phyloP scores from a whole-genome alignment of 495 filamentous ascomycete species.

The Aspergillus avenaceus region DNA sequence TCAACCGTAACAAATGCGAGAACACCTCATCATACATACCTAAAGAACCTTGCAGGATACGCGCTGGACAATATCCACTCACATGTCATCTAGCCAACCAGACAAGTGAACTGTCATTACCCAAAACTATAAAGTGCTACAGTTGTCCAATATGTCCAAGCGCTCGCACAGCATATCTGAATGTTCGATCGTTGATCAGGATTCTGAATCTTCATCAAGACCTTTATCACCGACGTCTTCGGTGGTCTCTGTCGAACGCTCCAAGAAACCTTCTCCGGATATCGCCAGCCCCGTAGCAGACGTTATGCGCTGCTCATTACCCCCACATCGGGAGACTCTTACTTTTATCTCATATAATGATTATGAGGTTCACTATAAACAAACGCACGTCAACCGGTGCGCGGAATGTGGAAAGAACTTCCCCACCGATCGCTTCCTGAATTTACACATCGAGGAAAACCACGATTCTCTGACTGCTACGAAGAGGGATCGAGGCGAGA shows the following conservation, averaged over 20 bases:
- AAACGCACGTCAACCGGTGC: slow-evolving; percentile 81
- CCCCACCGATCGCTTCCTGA: slow-evolving; percentile 65
- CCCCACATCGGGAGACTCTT: slow-evolving; percentile 66
- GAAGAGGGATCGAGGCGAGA: slow-evolving; percentile 74
- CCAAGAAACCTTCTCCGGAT: slow-evolving; percentile 25
- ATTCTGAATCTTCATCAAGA: slow-evolving; percentile 17
- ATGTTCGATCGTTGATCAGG: slow-evolving; percentile 19
- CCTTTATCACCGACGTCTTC: slow-evolving; percentile 22
- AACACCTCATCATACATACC: not conserved
- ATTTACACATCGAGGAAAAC: slow-evolving; percentile 85
- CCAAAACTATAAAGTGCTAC: not conserved
- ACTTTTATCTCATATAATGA: slow-evolving; percentile 72
- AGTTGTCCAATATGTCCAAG: slow-evolving; percentile 50
- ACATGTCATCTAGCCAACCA: not conserved
- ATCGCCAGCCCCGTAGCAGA: slow-evolving; percentile 15
- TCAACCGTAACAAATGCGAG: not conserved
- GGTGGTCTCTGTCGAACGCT: slow-evolving; percentile 15
- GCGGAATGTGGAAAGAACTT: slow-evolving; percentile 76
- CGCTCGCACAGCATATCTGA: slow-evolving; percentile 52
- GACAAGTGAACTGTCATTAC: not conserved
- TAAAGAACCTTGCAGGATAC: not conserved
- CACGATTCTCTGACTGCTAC: slow-evolving; percentile 77
- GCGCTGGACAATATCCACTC: too few relatives aligned
- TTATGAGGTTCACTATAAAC: slow-evolving; percentile 82
- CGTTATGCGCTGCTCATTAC: slow-evolving; percentile 74